Base-by-base conservation (phyloP, 2,329 filamentous ascomycete genomes). In the Xylariaceae sp. region DNA sequence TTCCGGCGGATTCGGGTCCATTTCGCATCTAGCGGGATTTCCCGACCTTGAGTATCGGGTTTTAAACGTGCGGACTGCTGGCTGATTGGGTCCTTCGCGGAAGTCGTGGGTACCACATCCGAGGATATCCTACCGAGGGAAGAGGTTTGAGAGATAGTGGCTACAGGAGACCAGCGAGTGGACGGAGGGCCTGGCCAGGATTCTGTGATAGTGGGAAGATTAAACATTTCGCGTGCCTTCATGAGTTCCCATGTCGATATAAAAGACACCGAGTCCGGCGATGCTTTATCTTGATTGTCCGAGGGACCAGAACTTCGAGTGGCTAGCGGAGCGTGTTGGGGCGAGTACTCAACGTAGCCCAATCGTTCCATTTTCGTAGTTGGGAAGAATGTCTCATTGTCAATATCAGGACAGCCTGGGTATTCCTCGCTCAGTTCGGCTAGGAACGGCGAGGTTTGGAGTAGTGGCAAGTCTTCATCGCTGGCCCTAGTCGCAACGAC, bases 1-100 rank as follows among this genome's bases (percentile, higher is more conserved):
- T 70, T 71, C 12, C 82, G 75, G 51, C 72, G 74, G 32, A 85
- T 81, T 52, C 74, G 77, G 3, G 82, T 85, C 82, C 82, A 85
- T 47, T 76, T 74, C 1, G 81, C 82, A 22, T 83, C 78, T 1
- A 75, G 63, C 0, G 76, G 76, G 2, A 86, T 86, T 12, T 79
- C 74, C 4, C 76, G 73, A 1, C 83, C 83, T 30, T 77, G 74
- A 19, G 76, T 73, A 60, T 86, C 83, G 0, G 83, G 83, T 0
- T 75, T 80, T 2, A 85, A 69, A 2, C 71, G 72, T 36, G 69
- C 64, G 49, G 61, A 64, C 3, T 65, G 66, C 45, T 65, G 65
- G 32, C 34, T 34, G n/a, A 26, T 34, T 39, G 37, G 13, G 5
- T 37, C 39, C 15, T 12, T 53, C 41, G 37, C 21, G 21, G 40